Evolutionary conservation across 2,329 filamentous ascomycete genomes (phyloP), one percentile per base, ranked within the genome.

Genomic region (Stagonosporopsis vannaccii): DNA sequence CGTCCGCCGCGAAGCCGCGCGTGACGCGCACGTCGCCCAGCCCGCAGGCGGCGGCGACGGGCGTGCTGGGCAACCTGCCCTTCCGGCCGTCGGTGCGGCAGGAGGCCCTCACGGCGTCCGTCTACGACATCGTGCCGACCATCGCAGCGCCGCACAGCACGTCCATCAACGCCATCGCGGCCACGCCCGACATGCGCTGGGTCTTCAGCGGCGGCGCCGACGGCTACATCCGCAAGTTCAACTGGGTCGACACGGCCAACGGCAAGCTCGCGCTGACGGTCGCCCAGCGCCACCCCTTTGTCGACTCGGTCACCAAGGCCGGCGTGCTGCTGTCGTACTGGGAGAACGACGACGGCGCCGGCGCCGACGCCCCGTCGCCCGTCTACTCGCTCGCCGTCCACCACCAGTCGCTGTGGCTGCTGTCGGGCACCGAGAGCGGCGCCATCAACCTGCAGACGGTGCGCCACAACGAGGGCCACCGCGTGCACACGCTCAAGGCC

Each of bases 71-170:
- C 65, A 61, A 67, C 46, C 77, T 76, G 36, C 79, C 77, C 57
- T 82, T 78, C 63, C 86, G 85, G 43, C 89, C 88, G 1, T 82
- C 79, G 45, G 83, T 92, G n/a, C 86, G 90, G 0, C 83, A 88
- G 11, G 92, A 96, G 70, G 90, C 87, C n/a, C 79, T 96, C 45
- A 88, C 84, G 1, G 94, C 95, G 13, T 80, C 83, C 36, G 85
- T 90, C 2, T 99, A 98, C 80, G 95, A 99, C 73, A 97, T 99
- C 58, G 90, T 97, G 1, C 95, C 95, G 1, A 98, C 95, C 20
- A 98, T 98, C 79, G 95, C 95, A 2, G 95, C 95, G 3, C 95
- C 95, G 1, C 93, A 97, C 75, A 90, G 92, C 60, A 99, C 95
- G 3, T 97, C 92, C 49, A 91, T 99, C 77, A 99, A 99, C 72